Evolutionary conservation across 2,329 filamentous ascomycete species (phyloP).

Genomic region (Zymoseptoria brevis): DNA sequence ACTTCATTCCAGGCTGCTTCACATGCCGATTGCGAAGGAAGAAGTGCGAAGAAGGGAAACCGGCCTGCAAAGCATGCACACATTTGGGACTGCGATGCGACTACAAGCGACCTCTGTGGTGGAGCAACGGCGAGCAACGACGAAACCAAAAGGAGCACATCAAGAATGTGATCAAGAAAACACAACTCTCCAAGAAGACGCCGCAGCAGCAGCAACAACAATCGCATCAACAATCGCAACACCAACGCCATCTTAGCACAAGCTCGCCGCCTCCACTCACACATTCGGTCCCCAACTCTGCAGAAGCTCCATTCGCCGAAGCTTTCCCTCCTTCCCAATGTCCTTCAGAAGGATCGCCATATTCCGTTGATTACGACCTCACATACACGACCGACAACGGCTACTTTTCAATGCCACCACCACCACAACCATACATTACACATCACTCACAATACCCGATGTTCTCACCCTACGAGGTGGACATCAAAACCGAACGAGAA

Average conservation of each 20-base stretch:
- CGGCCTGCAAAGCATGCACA: constrained; percentile 56
- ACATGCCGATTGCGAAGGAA: constrained; percentile 60
- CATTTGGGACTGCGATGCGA: constrained; percentile 80
- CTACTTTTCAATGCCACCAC: constrained; percentile 55
- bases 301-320: constrained; percentile 63
- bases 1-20: constrained; percentile 51
- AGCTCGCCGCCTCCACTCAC: constrained; percentile 64
- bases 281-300: constrained; percentile 64
- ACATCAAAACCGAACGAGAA: constrained; percentile 91
- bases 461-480: constrained; percentile 79
- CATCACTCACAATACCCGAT: constrained; percentile 41
- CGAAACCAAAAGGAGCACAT: constrained; percentile 86
- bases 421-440: constrained; percentile 31
- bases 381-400: constrained; percentile 51
- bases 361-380: constrained; percentile 57
- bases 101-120: constrained; percentile 96
- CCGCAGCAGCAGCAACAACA: constrained; percentile 39
- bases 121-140: constrained; percentile 85
- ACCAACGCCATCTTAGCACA: constrained; percentile 37
- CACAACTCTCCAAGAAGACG: constrained; percentile 85
- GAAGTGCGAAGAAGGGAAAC: constrained; percentile 62
- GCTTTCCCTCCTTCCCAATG: constrained; percentile 64
- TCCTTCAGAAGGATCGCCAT: constrained; percentile 72
- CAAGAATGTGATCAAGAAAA: constrained; percentile 95
- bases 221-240: constrained; percentile 25